A percentile compares a stretch with the other conserved stretches of the same genome.
Evolutionary conservation across 257 asterid genomes (phyloP).

Genomic region (Primulina huaijiensis): DNA sequence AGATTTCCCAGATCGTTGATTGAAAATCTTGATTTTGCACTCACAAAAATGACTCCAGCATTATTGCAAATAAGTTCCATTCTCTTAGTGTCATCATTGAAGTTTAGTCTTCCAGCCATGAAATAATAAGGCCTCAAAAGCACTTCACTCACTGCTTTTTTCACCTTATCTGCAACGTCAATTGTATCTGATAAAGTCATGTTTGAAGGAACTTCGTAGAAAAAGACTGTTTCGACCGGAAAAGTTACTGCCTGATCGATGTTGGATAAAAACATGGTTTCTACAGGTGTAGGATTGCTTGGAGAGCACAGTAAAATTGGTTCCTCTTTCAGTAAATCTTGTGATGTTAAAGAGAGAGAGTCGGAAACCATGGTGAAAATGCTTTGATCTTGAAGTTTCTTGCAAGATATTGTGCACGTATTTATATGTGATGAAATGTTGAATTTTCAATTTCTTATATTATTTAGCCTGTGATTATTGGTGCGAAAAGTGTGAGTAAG

Average conservation of each 20-base stretch:
- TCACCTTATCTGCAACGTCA: conserved; percentile 25
- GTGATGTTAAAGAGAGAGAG: conserved; percentile 20
- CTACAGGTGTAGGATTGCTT: conserved; percentile 20
- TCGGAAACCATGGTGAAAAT: conserved; percentile 7
- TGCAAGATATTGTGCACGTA: neutral
- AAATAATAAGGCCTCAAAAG: conserved; percentile 45
- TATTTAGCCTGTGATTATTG: neutral
- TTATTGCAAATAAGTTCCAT: conserved; percentile 45
- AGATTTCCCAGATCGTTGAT: conserved; percentile 40
- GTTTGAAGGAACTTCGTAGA: conserved; percentile 32
- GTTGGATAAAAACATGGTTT: conserved; percentile 43
- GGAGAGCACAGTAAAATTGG: conserved; percentile 31
- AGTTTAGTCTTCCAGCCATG: conserved; percentile 48
- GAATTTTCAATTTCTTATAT: neutral
- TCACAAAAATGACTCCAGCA: conserved; percentile 42
- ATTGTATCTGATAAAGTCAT: conserved; percentile 12
- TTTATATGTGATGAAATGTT: neutral
- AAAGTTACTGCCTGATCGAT: conserved; percentile 42
- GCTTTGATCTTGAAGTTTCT: neutral
- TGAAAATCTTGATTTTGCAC: conserved; percentile 27
- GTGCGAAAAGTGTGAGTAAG: conserved; percentile 13
- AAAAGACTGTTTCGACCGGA: conserved; percentile 44
- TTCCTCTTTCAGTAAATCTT: conserved; percentile 33
- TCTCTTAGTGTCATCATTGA: conserved; percentile 31
- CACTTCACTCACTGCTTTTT: conserved; percentile 31